phyloP scores from a whole-genome alignment of 371 early-diverging fungal species.

The Choanephora cucurbitarum region DNA sequence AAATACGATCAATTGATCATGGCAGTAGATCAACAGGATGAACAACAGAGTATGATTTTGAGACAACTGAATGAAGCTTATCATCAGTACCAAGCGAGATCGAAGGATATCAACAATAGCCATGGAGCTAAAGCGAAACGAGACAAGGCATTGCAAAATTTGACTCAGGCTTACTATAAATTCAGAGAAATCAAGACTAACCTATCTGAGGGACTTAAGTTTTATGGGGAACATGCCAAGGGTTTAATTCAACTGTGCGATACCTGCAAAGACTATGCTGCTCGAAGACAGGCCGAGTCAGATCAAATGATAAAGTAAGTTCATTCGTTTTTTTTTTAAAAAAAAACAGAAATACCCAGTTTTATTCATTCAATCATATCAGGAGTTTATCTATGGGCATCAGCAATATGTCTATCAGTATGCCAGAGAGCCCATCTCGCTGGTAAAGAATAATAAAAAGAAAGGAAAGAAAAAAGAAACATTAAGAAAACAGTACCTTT shows the following conservation, averaged over 20 bases:
- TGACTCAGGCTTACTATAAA: slow-evolving; percentile 67
- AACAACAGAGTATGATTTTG: slow-evolving; percentile 61
- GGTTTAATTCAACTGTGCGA: slow-evolving; percentile 58
- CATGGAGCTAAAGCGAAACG: slow-evolving; percentile 46
- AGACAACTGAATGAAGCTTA: slow-evolving; percentile 63
- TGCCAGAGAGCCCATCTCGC: too few species aligned
- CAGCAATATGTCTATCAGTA: background rate
- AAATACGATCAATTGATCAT: slow-evolving; percentile 71
- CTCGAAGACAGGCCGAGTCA: slow-evolving; percentile 68
- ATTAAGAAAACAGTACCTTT: slow-evolving; percentile 5
- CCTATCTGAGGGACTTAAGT: slow-evolving; percentile 74
- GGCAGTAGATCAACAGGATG: slow-evolving; percentile 58
- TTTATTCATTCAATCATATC: too few species aligned
- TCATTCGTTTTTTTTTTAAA: background rate
- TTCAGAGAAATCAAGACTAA: slow-evolving; percentile 69
- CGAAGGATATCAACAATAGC: slow-evolving; percentile 50
- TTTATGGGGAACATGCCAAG: slow-evolving; percentile 69
- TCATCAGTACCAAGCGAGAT: slow-evolving; percentile 59
- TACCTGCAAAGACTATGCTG: slow-evolving; percentile 68
- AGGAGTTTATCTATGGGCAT: background rate
- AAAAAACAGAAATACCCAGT: too few species aligned
- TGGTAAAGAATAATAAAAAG: background rate
- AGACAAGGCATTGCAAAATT: slow-evolving; percentile 69
- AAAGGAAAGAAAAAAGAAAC: slow-evolving; percentile 1
- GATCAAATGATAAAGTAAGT: slow-evolving; percentile 27